Conservation (phyloP, 495 filamentous ascomycete genomes). For the Penicillium taxi region DNA sequence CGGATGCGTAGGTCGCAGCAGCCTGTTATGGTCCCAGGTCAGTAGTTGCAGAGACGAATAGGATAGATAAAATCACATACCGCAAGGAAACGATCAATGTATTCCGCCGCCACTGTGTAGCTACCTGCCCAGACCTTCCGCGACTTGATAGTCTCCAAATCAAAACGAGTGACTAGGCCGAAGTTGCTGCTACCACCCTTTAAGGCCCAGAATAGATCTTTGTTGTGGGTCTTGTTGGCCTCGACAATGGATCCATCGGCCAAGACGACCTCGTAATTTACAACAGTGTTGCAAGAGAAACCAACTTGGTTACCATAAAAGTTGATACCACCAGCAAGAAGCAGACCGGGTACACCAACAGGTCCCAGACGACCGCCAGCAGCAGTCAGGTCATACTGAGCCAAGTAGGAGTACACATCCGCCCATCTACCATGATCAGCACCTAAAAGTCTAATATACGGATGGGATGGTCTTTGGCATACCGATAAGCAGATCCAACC, state of each 20-base stretch:
- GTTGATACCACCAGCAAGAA: conserved; percentile 48
- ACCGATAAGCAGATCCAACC: conserved; percentile 24
- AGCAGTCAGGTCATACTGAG: conserved; percentile 35
- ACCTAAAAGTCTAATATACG: conserved; percentile 13
- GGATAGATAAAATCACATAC: conserved; percentile 9
- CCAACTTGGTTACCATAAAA: conserved; percentile 41
- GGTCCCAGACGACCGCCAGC: conserved; percentile 48
- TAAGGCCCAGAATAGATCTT: conserved; percentile 55
- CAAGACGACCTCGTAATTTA: conserved; percentile 52
- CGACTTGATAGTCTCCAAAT: conserved; percentile 42
- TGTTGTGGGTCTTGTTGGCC: conserved; percentile 41
- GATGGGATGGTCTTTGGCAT: neutral
- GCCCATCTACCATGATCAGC: conserved; percentile 36
- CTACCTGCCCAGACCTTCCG: conserved; percentile 40
- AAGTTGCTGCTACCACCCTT: conserved; percentile 49
- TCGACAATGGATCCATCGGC: conserved; percentile 49
- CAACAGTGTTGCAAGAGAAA: conserved; percentile 44
- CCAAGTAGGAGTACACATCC: conserved; percentile 45
- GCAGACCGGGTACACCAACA: conserved; percentile 43
- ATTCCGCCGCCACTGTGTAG: conserved; percentile 22
- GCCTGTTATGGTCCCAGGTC: conserved; percentile 13
- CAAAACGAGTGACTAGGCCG: conserved; percentile 45
- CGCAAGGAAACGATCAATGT: conserved; percentile 24
- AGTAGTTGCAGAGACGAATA: neutral
- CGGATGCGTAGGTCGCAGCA: conserved; percentile 20